phyloP scores from a whole-genome alignment of 148 eudicot genomes.

The Bassia scoparia region DNA sequence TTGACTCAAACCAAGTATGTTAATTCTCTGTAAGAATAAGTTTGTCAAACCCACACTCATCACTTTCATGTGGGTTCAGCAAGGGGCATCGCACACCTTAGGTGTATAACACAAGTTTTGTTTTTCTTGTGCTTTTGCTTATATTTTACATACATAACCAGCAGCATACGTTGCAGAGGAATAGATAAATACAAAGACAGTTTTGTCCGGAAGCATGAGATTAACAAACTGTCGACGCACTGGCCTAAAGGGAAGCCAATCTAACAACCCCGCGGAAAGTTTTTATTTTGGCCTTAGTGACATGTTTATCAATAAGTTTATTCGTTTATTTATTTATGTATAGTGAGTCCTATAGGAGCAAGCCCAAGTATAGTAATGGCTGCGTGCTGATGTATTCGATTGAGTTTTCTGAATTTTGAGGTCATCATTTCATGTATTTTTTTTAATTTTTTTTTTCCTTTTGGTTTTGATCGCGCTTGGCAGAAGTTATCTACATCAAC shows the following conservation, averaged over 20 bases:
- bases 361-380: constrained; percentile 14
- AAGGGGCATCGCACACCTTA: too few species aligned
- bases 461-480: background rate
- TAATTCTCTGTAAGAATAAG: background rate
- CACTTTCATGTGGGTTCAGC: too few species aligned
- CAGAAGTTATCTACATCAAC: background rate
- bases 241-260: constrained; percentile 65
- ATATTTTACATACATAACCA: too few species aligned
- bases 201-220: constrained; percentile 37
- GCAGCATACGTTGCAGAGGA: constrained; percentile 27
- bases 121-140: too few species aligned
- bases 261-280: constrained; percentile 76
- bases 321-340: constrained; percentile 14
- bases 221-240: constrained; percentile 37
- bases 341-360: constrained; percentile 25
- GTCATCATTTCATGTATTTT: constrained; percentile 5
- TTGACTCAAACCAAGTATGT: background rate
- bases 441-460: background rate
- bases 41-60: background rate
- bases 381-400: constrained; percentile 14
- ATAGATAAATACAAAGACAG: constrained; percentile 33
- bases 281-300: constrained; percentile 44
- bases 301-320: background rate
- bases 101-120: too few species aligned
- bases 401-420: constrained; percentile 14